These are phyloP conservation scores for Graphilbum fragrans DNA, from an alignment of 2,329 filamentous ascomycete species.

Conservation along the genomic window DNA sequence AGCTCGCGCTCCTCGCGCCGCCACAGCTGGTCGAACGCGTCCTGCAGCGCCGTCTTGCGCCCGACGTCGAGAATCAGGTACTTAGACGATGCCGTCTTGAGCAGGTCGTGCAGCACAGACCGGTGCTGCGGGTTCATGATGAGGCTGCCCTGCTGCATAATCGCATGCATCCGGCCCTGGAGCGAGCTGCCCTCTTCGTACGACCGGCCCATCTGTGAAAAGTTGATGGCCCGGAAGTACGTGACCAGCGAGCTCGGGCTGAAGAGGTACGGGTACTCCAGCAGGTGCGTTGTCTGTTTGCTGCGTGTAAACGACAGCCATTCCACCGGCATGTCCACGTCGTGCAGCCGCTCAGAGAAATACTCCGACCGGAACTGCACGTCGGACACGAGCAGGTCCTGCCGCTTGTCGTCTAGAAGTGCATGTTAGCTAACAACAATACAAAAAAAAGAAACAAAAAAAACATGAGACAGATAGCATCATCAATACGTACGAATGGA, in stretches of 20 bases:
- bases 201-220: constrained; percentile 70
- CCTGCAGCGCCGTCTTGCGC: constrained; percentile 52
- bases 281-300: constrained; percentile 56
- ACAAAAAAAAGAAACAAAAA: background rate
- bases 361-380: constrained; percentile 65
- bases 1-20: constrained; percentile 71
- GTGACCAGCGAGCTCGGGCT: constrained; percentile 58
- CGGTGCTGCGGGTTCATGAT: constrained; percentile 47
- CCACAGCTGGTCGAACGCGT: constrained; percentile 85
- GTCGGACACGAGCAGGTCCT: constrained; percentile 51
- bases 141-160: constrained; percentile 40
- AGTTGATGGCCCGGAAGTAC: constrained; percentile 83
- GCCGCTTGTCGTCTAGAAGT: constrained; percentile 44
- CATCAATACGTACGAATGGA: constrained; percentile 50
- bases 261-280: constrained; percentile 76
- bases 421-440: constrained; percentile 3
- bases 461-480: background rate
- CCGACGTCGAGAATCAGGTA: constrained; percentile 61
- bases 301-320: constrained; percentile 54
- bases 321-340: constrained; percentile 59
- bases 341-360: constrained; percentile 63
- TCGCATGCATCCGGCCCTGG: constrained; percentile 41
- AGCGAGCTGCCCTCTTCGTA: constrained; percentile 57
- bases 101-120: constrained; percentile 46
- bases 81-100: constrained; percentile 55